A percentile compares a stretch with the other conserved stretches of the same genome.
These are phyloP conservation scores for Rhytidiadelphus loreus DNA, from an alignment of 225 moss, liverwort and hornwort species.

Conservation along the genomic window DNA sequence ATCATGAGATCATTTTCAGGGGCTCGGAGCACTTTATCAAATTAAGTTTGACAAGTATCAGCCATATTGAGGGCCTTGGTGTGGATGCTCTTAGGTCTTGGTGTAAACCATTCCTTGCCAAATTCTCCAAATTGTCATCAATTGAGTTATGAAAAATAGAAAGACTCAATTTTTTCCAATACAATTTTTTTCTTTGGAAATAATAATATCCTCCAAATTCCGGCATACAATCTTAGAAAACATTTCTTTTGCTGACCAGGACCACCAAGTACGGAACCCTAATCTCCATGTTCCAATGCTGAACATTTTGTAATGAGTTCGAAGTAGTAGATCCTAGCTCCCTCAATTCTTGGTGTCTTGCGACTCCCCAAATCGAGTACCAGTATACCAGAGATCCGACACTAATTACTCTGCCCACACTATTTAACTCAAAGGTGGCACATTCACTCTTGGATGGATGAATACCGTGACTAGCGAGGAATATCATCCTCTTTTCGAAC, in stretches of 20 bases:
- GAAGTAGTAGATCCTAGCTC: neutral
- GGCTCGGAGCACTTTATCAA: fast-evolving
- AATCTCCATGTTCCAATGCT: neutral
- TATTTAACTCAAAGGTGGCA: neutral
- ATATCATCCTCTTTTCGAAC: neutral
- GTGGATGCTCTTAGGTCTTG: fast-evolving
- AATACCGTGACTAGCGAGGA: neutral
- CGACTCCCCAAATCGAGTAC: neutral
- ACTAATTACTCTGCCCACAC: neutral
- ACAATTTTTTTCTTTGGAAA: neutral
- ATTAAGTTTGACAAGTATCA: fast-evolving
- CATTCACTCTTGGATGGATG: neutral
- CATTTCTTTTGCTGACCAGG: fast-evolving
- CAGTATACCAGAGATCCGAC: too few species aligned
- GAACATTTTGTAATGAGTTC: neutral
- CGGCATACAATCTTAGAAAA: fast-evolving
- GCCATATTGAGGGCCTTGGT: fast-evolving
- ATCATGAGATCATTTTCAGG: too few species aligned
- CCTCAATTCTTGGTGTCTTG: neutral
- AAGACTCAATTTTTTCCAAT: neutral
- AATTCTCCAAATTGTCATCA: neutral
- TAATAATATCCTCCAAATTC: neutral
- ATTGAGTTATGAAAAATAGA: neutral
- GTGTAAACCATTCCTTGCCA: fast-evolving
- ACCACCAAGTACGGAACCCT: too few species aligned